Evolutionary conservation across 2,329 filamentous ascomycete species (phyloP).

Genomic region (Lasiodiplodia sp.): DNA sequence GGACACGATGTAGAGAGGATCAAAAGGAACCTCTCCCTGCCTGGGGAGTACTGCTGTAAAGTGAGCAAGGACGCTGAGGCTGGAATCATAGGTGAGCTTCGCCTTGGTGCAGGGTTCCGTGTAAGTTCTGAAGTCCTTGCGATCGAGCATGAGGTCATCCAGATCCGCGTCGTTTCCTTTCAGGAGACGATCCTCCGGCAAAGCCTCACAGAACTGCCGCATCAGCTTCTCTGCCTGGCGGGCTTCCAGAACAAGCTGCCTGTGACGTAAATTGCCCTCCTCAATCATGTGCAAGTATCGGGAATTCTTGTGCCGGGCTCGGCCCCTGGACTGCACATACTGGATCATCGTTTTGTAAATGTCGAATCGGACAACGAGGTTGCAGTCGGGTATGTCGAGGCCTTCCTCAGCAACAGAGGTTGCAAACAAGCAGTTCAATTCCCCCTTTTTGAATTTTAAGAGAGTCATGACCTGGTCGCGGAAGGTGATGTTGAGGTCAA

Average conservation of each 20-base stretch:
- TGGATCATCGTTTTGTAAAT: constrained; percentile 90
- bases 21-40: constrained; percentile 56
- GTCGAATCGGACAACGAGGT: constrained; percentile 79
- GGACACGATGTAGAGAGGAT: constrained; percentile 68
- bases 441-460: constrained; percentile 66
- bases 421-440: constrained; percentile 68
- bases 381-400: constrained; percentile 71
- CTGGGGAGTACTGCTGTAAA: constrained; percentile 74
- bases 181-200: constrained; percentile 78
- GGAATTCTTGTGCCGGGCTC: constrained; percentile 79
- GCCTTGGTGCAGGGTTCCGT: constrained; percentile 73
- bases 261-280: constrained; percentile 68
- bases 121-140: constrained; percentile 61
- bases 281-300: constrained; percentile 88
- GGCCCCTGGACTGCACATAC: constrained; percentile 90
- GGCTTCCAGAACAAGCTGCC: constrained; percentile 64
- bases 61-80: constrained; percentile 72
- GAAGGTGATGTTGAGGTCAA: constrained; percentile 71
- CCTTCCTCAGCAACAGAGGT: constrained; percentile 72
- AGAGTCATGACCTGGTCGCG: constrained; percentile 78
- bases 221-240: constrained; percentile 67
- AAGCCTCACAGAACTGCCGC: constrained; percentile 74
- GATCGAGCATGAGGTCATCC: constrained; percentile 63
- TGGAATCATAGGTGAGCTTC: constrained; percentile 78
- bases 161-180: constrained; percentile 55